Percentiles rank a stretch among this genome's conserved stretches.
phyloP scores from a whole-genome alignment of 441 rosid genomes.

The Rhodomyrtus psidioides region DNA sequence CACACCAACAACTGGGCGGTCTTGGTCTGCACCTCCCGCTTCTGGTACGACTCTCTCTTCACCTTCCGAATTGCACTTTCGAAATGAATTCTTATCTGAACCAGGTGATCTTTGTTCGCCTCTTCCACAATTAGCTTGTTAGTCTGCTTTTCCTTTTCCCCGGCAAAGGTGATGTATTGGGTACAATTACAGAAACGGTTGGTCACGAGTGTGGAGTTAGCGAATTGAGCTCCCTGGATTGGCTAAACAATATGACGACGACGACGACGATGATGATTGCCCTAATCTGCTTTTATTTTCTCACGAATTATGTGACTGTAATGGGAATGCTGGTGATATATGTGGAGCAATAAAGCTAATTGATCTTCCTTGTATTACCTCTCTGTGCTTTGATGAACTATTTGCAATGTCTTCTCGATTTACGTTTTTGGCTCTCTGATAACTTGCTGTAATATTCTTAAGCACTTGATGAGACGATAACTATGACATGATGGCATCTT shows the following conservation, averaged over 20 bases:
- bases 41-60: conserved; percentile 47
- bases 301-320: neutral
- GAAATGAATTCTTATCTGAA: neutral
- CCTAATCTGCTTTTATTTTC: neutral
- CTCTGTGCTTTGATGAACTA: neutral
- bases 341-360: neutral
- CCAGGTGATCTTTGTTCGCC: neutral
- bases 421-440: neutral
- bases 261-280: neutral
- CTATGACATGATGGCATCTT: neutral
- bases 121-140: neutral
- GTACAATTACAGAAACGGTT: neutral
- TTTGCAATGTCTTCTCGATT: neutral
- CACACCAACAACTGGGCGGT: conserved; percentile 99
- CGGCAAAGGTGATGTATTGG: neutral
- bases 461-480: neutral
- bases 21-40: conserved; percentile 95
- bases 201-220: neutral
- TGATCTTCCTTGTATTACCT: neutral
- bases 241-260: neutral
- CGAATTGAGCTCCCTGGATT: neutral
- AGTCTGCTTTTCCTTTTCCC: no score
- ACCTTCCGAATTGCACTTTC: neutral
- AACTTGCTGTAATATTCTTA: neutral
- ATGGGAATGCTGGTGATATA: neutral